Evolutionary conservation across 306 rosid species (phyloP).

Genomic region (Gastrolobium villosum): DNA sequence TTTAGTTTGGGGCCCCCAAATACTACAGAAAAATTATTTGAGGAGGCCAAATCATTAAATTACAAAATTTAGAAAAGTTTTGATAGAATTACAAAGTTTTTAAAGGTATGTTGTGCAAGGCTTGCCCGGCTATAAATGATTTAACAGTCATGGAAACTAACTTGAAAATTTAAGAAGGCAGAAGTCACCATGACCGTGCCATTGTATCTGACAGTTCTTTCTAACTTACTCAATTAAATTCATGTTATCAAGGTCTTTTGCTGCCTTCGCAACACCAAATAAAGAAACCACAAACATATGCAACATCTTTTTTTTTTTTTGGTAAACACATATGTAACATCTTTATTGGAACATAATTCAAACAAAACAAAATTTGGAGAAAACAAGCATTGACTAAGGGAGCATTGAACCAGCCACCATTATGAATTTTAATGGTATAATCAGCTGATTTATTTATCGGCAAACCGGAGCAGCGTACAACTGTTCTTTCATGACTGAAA

Average conservation of each 20-base stretch:
- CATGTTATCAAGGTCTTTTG: neutral
- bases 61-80: neutral
- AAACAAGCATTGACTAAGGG: too few species aligned
- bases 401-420: too few species aligned
- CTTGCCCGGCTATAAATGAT: neutral
- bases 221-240: neutral
- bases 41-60: slow-evolving; percentile 16
- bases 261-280: neutral
- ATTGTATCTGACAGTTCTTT: neutral
- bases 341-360: neutral
- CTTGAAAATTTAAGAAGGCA: neutral
- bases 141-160: slow-evolving; percentile 23
- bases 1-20: slow-evolving; percentile 15
- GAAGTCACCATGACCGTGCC: neutral
- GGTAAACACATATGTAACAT: neutral
- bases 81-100: neutral
- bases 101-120: neutral
- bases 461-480: too few species aligned
- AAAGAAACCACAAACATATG: neutral
- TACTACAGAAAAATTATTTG: neutral
- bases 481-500: too few species aligned
- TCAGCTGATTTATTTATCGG: too few species aligned
- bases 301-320: neutral
- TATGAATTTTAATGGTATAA: too few species aligned
- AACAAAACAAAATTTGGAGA: neutral